These are phyloP conservation scores for Testicularia cyperi DNA, from an alignment of 1,284 basidiomycete species.

Conservation along the genomic window DNA sequence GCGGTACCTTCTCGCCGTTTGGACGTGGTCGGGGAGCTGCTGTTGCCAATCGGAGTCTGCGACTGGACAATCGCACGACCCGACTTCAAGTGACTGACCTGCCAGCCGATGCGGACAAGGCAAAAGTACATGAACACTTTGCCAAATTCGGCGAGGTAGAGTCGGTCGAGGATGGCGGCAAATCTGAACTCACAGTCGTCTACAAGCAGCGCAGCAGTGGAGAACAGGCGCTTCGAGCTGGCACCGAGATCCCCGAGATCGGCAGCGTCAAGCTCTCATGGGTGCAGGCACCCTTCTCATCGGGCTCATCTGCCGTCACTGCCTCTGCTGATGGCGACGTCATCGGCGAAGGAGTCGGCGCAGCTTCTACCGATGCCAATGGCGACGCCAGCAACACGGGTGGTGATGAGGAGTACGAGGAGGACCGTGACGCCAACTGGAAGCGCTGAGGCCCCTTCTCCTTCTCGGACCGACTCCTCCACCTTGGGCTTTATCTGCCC, in stretches of 20 bases:
- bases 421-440: constrained; percentile 48
- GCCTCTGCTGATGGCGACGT: background rate
- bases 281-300: constrained; percentile 29
- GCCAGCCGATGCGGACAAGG: constrained; percentile 62
- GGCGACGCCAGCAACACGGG: background rate
- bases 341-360: background rate
- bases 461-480: no score
- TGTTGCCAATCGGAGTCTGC: constrained; percentile 67
- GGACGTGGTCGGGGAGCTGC: constrained; percentile 67
- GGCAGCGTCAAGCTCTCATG: constrained; percentile 48
- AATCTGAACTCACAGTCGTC: constrained; percentile 13
- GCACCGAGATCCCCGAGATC: constrained; percentile 44
- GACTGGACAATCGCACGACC: constrained; percentile 86
- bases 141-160: constrained; percentile 42
- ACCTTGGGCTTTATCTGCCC: no score
- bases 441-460: no score
- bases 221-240: constrained; percentile 48
- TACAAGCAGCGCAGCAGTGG: constrained; percentile 47
- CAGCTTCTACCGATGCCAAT: constrained; percentile 1
- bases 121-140: constrained; percentile 75
- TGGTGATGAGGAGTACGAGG: constrained; percentile 31
- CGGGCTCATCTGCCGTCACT: background rate
- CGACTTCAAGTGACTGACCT: constrained; percentile 75
- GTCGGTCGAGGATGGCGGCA: constrained; percentile 24
- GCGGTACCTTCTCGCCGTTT: constrained; percentile 73